Percentiles rank a stretch among this genome's conserved stretches.
Evolutionary conservation across 352 stramenopile genomes (phyloP).

Genomic region (Phytophthora sp.): DNA sequence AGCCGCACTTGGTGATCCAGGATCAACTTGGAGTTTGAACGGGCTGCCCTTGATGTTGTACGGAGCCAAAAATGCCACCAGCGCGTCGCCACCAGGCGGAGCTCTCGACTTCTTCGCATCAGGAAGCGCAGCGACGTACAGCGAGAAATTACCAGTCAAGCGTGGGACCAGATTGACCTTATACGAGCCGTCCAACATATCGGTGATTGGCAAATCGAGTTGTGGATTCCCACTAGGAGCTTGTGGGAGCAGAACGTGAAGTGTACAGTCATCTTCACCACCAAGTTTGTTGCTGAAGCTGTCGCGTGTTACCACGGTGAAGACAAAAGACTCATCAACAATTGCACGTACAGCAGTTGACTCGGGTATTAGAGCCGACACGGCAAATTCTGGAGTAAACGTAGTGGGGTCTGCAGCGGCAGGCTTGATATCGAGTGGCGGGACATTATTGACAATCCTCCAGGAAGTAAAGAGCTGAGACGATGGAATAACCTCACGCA

Average conservation of each 20-base stretch:
- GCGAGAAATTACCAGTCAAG: slow-evolving; percentile 44
- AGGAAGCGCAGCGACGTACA: slow-evolving; percentile 46
- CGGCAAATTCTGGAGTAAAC: slow-evolving; percentile 49
- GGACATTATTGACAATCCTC: slow-evolving; percentile 64
- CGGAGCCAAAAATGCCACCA: slow-evolving; percentile 41
- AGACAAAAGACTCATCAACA: slow-evolving; percentile 32
- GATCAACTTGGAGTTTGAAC: slow-evolving; percentile 51
- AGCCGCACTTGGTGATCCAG: slow-evolving; percentile 34
- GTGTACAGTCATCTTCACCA: slow-evolving; percentile 41
- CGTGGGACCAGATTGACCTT: slow-evolving; percentile 44
- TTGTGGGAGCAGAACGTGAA: slow-evolving; percentile 49
- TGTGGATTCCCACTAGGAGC: slow-evolving; percentile 19
- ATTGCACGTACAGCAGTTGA: slow-evolving; percentile 17
- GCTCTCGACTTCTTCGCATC: slow-evolving; percentile 22
- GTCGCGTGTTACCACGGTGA: slow-evolving; percentile 49
- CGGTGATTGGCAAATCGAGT: slow-evolving; percentile 32
- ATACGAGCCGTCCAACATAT: slow-evolving; percentile 53
- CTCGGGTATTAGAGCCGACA: not conserved
- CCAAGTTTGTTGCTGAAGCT: slow-evolving; percentile 45
- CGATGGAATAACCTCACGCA: slow-evolving; percentile 46
- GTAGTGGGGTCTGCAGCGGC: slow-evolving; percentile 30
- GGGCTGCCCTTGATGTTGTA: slow-evolving; percentile 52
- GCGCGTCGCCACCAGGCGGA: slow-evolving; percentile 22
- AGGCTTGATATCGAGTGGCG: slow-evolving; percentile 48
- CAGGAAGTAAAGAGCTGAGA: slow-evolving; percentile 58